A percentile compares a stretch with the other conserved stretches of the same genome.
These are phyloP conservation scores for Starmerella stigmatis DNA, from an alignment of 805 yeast species.

Conservation along the genomic window DNA sequence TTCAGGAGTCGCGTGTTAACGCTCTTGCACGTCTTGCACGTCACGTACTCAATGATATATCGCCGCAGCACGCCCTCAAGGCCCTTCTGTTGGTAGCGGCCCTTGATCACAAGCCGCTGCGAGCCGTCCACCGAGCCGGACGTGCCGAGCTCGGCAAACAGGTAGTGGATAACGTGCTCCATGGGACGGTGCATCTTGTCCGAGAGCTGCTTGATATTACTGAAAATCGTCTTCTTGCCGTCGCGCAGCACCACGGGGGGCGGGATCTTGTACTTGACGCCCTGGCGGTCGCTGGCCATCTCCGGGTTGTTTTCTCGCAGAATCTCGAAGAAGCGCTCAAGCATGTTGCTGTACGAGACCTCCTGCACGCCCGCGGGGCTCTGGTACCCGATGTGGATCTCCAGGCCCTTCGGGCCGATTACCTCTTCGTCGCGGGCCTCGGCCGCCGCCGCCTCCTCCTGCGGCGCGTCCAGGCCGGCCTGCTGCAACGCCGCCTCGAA, in stretches of 20 bases:
- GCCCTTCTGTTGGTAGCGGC: constrained; percentile 96
- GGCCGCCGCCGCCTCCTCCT: constrained; percentile 15
- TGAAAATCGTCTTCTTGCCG: constrained; percentile 93
- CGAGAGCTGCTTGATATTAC: constrained; percentile 90
- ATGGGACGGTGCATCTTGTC: constrained; percentile 91
- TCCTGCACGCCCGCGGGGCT: constrained; percentile 19
- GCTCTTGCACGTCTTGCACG: constrained; percentile 97
- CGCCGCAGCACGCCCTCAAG: constrained; percentile 93
- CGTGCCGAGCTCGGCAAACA: constrained; percentile 98
- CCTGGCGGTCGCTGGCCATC: constrained; percentile 90
- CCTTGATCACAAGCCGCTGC: constrained; percentile 92
- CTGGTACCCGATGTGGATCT: constrained; percentile 19
- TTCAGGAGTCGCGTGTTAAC: constrained; percentile 93
- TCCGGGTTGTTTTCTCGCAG: constrained; percentile 93
- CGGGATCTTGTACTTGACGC: constrained; percentile 88
- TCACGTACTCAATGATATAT: constrained; percentile 92
- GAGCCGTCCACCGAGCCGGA: constrained; percentile 98
- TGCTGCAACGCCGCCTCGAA: constrained; percentile 82
- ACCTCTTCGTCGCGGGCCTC: constrained; percentile 23
- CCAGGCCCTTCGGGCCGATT: constrained; percentile 18
- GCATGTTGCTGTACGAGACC: constrained; percentile 61
- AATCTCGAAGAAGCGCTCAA: constrained; percentile 75
- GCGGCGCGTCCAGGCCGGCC: constrained; percentile 67
- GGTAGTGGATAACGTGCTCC: constrained; percentile 90
- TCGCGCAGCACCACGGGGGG: constrained; percentile 96